Base-by-base conservation (phyloP, 306 rosid species). In the Mimosa pudica region DNA sequence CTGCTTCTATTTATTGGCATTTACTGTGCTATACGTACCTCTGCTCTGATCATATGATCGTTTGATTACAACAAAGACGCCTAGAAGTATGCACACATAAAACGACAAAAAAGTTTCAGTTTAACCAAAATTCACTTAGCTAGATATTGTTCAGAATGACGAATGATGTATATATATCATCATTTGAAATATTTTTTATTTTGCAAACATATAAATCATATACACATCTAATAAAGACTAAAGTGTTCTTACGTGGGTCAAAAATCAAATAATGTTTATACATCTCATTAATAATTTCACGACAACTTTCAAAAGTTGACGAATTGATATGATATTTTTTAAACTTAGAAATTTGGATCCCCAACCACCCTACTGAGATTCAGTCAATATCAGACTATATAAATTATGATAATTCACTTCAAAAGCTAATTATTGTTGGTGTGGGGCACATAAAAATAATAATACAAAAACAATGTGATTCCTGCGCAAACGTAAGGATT, bases 401-500 rank as follows among this genome's bases (percentile, higher is more conserved):
- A 24, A 2, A 38, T 38, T 11, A 32, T 32, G 7, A 32, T 62
- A 11, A 32, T 62, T 62, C 42, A 62, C 11, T 11, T 52, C 58
- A 64, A 70, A 75, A 1, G 14, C 24, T 73, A 77, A 49, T 32
- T 51, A 4, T 13, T 48, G 13, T 62, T 13, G n/a, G n/a, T 52
- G 65, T 60, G 87, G 46, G 55, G 36, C 75, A 77, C 58, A 70
- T 64, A 80, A 76, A 24, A 30, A 70, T 45, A 80, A 76, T 61
- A 30, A 30, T 30, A 71, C 24, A 20, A 16, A 32, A 62, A 42
- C 66, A 62, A 62, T 32, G 42, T 10, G 68, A 30, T 62, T 7
- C 41, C 68, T 30, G 3, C 66, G 3, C 66, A 61, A 30, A 4
- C 7, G 35, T 24, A 30, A 24, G 66, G 38, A 61, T 77, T 35